Evolutionary conservation across 1,284 basidiomycete genomes (phyloP).

Genomic region (Cutaneotrichosporon cavernicola): DNA sequence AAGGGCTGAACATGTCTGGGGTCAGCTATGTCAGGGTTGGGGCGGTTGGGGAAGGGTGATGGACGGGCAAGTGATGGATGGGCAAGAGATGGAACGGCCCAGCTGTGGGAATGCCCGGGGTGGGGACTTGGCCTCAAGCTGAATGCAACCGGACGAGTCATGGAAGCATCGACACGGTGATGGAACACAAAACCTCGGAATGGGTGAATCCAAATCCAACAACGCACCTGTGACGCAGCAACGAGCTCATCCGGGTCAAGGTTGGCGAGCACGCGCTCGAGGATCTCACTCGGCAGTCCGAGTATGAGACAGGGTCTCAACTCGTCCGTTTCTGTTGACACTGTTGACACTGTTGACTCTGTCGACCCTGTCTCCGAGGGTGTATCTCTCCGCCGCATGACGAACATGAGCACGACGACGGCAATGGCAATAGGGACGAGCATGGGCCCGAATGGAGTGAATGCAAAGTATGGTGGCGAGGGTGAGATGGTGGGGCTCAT

Average conservation of each 20-base stretch:
- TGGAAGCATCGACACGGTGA: no score
- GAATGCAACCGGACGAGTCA: no score
- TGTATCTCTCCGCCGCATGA: not conserved
- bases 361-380: not conserved
- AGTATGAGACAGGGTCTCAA: constrained; percentile 6
- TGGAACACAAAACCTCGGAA: not conserved
- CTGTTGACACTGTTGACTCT: not conserved
- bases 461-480: not conserved
- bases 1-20: constrained; percentile 16
- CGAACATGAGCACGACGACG: not conserved
- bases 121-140: no score
- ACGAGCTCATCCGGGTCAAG: not conserved
- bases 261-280: constrained; percentile 11
- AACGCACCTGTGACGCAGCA: constrained; percentile 6
- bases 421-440: not conserved
- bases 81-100: not conserved
- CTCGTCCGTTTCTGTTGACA: not conserved
- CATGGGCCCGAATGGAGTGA: not conserved
- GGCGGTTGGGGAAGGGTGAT: no score
- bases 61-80: no score
- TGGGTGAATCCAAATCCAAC: no score
- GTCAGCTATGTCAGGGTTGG: constrained; percentile 1
- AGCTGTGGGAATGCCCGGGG: no score
- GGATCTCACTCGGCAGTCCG: constrained; percentile 13
- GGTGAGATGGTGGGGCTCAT: not conserved